Conservation (phyloP, 164 flowering plant genomes). For the grape (Vitis vinifera) region ASM3070453v1 NC_081808.1:21078001-21078500, state of each 20-base stretch:
- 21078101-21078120: conserved; percentile 58
- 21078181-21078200: conserved; percentile 53
- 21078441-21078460: background rate
- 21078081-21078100: conserved; percentile 78
- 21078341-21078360: background rate
- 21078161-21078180: conserved; percentile 58
- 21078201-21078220: conserved; percentile 29
- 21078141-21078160: conserved; percentile 42
- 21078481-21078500: too few species aligned
- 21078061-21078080: conserved; percentile 75
- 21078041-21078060: background rate
- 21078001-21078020: too few species aligned
- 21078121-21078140: conserved; percentile 52
- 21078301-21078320: conserved; percentile 12
- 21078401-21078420: conserved; percentile 15
- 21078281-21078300: background rate
- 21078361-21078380: too few species aligned
- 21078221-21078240: conserved; percentile 23
- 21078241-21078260: background rate
- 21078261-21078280: background rate
- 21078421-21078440: background rate
- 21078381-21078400: conserved; percentile 39
- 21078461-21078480: too few species aligned
- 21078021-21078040: background rate
- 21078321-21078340: background rate